Conservation (phyloP, 345 rosid genomes). For the Camelina sativa region DNA sequence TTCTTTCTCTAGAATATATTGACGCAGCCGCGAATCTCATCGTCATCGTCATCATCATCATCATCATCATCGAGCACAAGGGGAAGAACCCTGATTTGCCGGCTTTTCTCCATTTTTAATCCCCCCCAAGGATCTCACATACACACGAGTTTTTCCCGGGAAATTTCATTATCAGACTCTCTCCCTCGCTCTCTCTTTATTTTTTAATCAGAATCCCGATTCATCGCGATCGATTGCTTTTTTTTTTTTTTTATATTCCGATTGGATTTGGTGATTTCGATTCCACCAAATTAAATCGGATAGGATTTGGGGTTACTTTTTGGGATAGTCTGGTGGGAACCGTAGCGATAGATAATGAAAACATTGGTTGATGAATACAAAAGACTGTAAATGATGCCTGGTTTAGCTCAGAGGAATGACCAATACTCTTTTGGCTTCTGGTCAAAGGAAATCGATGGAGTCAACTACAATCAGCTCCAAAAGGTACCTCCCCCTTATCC, state of each 20-base stretch:
- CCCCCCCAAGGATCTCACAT: slow-evolving; percentile 11
- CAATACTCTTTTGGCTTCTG: slow-evolving; percentile 78
- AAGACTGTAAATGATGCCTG: slow-evolving; percentile 70
- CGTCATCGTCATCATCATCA: slow-evolving; percentile 15
- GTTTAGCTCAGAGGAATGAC: slow-evolving; percentile 77
- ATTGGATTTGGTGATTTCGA: slow-evolving; percentile 17
- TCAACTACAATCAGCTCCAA: slow-evolving; percentile 79
- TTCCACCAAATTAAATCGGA: slow-evolving; percentile 32
- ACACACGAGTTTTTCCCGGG: slow-evolving; percentile 21
- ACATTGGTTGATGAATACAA: slow-evolving; percentile 41
- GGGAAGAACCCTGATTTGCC: slow-evolving; percentile 33
- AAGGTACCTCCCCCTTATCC: slow-evolving; percentile 52
- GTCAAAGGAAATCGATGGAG: slow-evolving; percentile 74
- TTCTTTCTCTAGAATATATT: slow-evolving; percentile 28
- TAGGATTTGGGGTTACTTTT: slow-evolving; percentile 29
- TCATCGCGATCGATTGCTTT: slow-evolving; percentile 34
- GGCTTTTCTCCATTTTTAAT: slow-evolving; percentile 27
- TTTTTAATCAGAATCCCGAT: slow-evolving; percentile 19
- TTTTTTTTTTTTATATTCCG: not conserved
- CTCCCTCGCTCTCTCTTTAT: too few relatives aligned
- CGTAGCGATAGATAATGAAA: slow-evolving; percentile 32
- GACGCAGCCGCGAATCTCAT: slow-evolving; percentile 51
- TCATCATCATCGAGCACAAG: slow-evolving; percentile 44
- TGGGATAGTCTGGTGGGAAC: not conserved
- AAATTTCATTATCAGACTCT: slow-evolving; percentile 26